Percentiles rank a stretch among this genome's conserved stretches.
Conservation (phyloP, 768 basidiomycete species). For the Leucocoprinus sp. region DNA sequence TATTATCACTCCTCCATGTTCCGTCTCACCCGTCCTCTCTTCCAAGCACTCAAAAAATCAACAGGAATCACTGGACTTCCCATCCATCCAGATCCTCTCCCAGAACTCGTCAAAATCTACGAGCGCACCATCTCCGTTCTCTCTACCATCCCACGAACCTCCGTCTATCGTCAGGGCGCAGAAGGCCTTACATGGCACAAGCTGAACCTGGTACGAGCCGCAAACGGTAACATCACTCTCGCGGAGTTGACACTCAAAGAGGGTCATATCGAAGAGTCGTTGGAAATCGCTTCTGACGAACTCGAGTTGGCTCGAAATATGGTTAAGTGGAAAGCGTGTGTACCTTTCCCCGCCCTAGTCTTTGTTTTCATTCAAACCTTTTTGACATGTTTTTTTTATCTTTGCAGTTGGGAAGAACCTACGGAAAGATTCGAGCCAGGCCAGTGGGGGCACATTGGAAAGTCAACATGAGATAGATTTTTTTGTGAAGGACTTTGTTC, state of each 20-base stretch:
- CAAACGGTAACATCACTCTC: conserved; percentile 53
- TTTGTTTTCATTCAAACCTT: background rate
- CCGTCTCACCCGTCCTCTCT: conserved; percentile 63
- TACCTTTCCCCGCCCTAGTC: conserved; percentile 16
- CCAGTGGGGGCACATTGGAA: conserved; percentile 83
- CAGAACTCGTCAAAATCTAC: conserved; percentile 69
- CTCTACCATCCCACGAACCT: conserved; percentile 63
- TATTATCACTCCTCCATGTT: too few relatives aligned
- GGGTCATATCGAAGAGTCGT: conserved; percentile 80
- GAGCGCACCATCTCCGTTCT: conserved; percentile 66
- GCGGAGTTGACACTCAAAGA: conserved; percentile 75
- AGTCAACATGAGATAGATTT: conserved; percentile 24
- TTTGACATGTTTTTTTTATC: too few relatives aligned
- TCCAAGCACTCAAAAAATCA: conserved; percentile 58
- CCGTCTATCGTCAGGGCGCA: conserved; percentile 84
- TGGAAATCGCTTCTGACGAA: conserved; percentile 81
- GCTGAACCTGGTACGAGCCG: conserved; percentile 61
- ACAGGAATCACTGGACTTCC: conserved; percentile 82
- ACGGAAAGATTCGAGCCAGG: conserved; percentile 72
- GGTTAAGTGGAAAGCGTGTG: conserved; percentile 95
- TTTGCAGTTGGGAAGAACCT: conserved; percentile 77
- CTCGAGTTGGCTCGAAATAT: conserved; percentile 69
- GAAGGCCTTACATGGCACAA: conserved; percentile 81
- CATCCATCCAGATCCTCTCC: conserved; percentile 81
- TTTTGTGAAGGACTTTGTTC: too few relatives aligned